Percentiles rank a stretch among this genome's conserved stretches.
Conservation (phyloP, 495 filamentous ascomycete species). For the Cenococcum geophilum region DNA sequence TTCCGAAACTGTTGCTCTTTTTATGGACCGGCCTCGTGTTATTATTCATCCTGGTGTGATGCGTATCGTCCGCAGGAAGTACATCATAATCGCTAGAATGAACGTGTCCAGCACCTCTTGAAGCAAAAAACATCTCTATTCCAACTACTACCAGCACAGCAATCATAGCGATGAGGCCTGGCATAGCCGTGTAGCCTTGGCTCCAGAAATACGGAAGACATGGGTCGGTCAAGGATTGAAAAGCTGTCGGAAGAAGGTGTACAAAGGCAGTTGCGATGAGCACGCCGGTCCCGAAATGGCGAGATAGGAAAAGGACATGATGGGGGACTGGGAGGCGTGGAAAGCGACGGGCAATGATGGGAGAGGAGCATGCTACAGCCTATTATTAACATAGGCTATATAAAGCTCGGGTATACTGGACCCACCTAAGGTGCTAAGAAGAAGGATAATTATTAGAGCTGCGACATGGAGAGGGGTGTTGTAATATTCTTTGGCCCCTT, state of each 20-base stretch:
- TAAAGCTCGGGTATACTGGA: neutral
- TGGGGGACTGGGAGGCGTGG: slow-evolving; percentile 38
- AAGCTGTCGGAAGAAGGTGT: slow-evolving; percentile 44
- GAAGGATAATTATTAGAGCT: slow-evolving; percentile 41
- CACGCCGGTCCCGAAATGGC: slow-evolving; percentile 49
- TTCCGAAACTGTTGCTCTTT: slow-evolving; percentile 29
- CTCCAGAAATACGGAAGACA: slow-evolving; percentile 45
- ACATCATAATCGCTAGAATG: slow-evolving; percentile 31
- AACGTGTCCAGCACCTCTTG: slow-evolving; percentile 37
- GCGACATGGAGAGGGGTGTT: slow-evolving; percentile 41
- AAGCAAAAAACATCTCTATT: slow-evolving; percentile 45
- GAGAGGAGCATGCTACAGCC: slow-evolving; percentile 39
- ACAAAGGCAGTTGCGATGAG: slow-evolving; percentile 47
- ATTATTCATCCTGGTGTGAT: slow-evolving; percentile 2
- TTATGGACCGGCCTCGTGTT: slow-evolving; percentile 12
- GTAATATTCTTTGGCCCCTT: slow-evolving; percentile 29
- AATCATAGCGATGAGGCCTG: slow-evolving; percentile 41
- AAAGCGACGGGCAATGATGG: slow-evolving; percentile 40
- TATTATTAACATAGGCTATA: neutral
- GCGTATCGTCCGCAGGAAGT: slow-evolving; percentile 10
- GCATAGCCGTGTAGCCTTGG: slow-evolving; percentile 42
- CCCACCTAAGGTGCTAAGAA: slow-evolving; percentile 34
- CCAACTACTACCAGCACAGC: slow-evolving; percentile 42
- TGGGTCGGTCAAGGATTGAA: slow-evolving; percentile 41
- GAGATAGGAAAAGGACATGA: slow-evolving; percentile 41